A percentile compares a stretch with the other conserved stretches of the same genome.
Conservation (phyloP, 2,329 filamentous ascomycete genomes). For the Lasiodiplodia gonubiensis region DNA sequence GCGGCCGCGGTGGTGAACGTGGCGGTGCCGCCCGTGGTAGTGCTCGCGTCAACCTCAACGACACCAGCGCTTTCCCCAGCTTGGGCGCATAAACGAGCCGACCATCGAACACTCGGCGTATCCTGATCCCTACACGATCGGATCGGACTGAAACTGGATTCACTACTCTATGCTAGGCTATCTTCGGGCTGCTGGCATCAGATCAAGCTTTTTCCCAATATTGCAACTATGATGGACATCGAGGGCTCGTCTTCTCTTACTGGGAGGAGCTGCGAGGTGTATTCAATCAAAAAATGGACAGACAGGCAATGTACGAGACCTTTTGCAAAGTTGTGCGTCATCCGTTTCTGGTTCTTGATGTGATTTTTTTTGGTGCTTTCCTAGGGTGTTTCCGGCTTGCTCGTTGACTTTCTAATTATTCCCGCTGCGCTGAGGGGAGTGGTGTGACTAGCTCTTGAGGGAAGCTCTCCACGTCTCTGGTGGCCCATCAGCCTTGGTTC, state of each 20-base stretch:
- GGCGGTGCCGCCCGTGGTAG: conserved; percentile 55
- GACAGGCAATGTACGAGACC: conserved; percentile 26
- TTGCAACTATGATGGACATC: conserved; percentile 22
- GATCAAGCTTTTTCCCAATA: conserved; percentile 17
- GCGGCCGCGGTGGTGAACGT: conserved; percentile 45
- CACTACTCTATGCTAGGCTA: conserved; percentile 18
- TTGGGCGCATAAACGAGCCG: conserved; percentile 50
- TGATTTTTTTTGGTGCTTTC: neutral
- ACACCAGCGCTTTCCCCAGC: conserved; percentile 60
- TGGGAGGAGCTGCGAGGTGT: conserved; percentile 11
- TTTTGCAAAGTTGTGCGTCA: conserved; percentile 20
- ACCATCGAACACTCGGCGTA: conserved; percentile 3
- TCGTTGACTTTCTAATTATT: neutral
- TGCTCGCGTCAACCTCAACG: conserved; percentile 57
- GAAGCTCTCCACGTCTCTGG: neutral
- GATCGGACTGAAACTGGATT: conserved; percentile 23
- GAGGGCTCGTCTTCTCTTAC: conserved; percentile 12
- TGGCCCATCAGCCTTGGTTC: neutral
- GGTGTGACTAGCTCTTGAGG: neutral
- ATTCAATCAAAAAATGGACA: conserved; percentile 27
- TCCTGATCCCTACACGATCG: conserved; percentile 9
- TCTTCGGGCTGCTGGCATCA: conserved; percentile 14
- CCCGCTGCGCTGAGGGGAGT: neutral
- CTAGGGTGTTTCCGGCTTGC: neutral
- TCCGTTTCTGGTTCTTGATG: neutral